phyloP scores from a whole-genome alignment of 495 filamentous ascomycete genomes.

The Lasiosphaeria miniovina region DNA sequence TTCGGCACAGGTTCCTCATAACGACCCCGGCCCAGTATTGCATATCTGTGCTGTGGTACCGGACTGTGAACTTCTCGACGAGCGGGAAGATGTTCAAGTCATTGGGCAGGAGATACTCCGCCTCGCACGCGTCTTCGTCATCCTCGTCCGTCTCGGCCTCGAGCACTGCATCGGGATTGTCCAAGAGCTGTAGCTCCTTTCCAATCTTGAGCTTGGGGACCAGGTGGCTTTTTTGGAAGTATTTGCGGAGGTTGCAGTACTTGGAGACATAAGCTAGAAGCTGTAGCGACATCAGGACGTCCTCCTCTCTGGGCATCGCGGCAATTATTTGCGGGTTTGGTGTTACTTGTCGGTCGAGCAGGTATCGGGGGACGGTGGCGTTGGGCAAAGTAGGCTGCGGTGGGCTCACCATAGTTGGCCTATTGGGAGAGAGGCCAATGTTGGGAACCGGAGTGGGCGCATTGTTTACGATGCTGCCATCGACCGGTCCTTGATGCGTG shows the following conservation, averaged over 20 bases:
- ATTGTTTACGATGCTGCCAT: constrained; percentile 78
- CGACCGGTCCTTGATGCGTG: constrained; percentile 81
- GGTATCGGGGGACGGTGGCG: constrained; percentile 64
- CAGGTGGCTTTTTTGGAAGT: constrained; percentile 92
- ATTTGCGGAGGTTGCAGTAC: constrained; percentile 92
- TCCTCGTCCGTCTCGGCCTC: constrained; percentile 44
- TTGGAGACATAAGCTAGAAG: constrained; percentile 96
- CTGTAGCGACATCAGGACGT: constrained; percentile 97
- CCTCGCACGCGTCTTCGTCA: constrained; percentile 61
- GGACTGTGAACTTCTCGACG: constrained; percentile 96
- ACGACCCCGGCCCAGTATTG: constrained; percentile 99
- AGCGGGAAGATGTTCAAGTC: constrained; percentile 98
- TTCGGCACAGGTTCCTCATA: constrained; percentile 97
- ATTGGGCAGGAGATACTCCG: constrained; percentile 89
- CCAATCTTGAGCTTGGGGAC: constrained; percentile 91
- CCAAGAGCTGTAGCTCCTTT: constrained; percentile 73
- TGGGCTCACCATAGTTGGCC: constrained; percentile 67
- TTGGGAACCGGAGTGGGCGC: constrained; percentile 53
- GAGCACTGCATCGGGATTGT: constrained; percentile 55
- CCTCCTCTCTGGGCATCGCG: constrained; percentile 92
- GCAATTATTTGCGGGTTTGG: constrained; percentile 68
- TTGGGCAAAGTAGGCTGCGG: constrained; percentile 67
- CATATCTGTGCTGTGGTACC: constrained; percentile 93
- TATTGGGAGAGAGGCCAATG: constrained; percentile 73
- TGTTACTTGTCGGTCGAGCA: constrained; percentile 65